Conservation (phyloP, 1,139 yeast genomes). For the Candida tropicalis region DNA sequence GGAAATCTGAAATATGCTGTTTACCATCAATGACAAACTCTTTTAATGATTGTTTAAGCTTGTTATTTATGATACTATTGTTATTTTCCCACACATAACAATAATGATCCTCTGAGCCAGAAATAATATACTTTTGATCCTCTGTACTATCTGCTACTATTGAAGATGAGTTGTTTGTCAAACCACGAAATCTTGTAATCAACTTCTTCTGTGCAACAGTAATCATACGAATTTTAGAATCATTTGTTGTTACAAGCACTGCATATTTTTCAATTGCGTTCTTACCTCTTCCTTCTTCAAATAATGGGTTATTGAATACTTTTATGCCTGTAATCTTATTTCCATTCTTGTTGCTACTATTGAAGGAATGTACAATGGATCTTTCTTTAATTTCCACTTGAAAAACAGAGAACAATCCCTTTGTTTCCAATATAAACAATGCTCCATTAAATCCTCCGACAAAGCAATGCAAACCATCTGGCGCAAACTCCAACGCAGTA, state of each 20-base stretch:
- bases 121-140: constrained; percentile 51
- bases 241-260: constrained; percentile 70
- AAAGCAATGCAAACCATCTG: constrained; percentile 65
- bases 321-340: constrained; percentile 46
- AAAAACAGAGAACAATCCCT: constrained; percentile 57
- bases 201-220: constrained; percentile 58
- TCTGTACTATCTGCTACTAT: constrained; percentile 69
- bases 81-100: constrained; percentile 69
- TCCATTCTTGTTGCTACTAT: constrained; percentile 26
- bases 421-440: constrained; percentile 62
- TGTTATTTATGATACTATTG: constrained; percentile 43
- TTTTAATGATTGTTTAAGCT: constrained; percentile 33
- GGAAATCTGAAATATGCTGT: constrained; percentile 35
- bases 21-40: constrained; percentile 41
- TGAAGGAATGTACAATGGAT: constrained; percentile 29
- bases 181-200: constrained; percentile 74
- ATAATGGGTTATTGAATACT: constrained; percentile 27
- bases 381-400: constrained; percentile 54
- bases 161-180: constrained; percentile 68
- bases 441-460: constrained; percentile 86
- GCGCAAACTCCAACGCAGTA: constrained; percentile 72
- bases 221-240: constrained; percentile 72
- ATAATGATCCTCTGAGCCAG: constrained; percentile 73
- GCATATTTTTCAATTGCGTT: constrained; percentile 30
- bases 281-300: constrained; percentile 13